A percentile compares a stretch with the other conserved stretches of the same genome.
phyloP scores from a whole-genome alignment of 495 filamentous ascomycete species.

The Penicillium alfredii region DNA sequence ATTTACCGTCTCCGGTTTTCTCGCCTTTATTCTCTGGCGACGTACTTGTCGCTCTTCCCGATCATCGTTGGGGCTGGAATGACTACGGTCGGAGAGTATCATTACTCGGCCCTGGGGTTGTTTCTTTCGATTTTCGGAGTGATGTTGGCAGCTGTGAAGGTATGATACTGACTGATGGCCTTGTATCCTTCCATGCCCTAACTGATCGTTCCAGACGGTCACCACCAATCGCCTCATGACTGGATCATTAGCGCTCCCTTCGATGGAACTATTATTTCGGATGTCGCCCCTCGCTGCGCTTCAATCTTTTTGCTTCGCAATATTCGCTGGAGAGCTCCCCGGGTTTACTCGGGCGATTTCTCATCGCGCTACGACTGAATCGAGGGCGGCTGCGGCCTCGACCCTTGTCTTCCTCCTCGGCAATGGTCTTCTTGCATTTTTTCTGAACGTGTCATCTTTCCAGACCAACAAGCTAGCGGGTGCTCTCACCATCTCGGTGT shows the following conservation, averaged over 20 bases:
- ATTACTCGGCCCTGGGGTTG: slow-evolving; percentile 9
- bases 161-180: too few species aligned
- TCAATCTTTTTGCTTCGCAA: slow-evolving; percentile 7
- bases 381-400: background rate
- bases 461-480: slow-evolving; percentile 16
- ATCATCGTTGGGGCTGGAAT: slow-evolving; percentile 15
- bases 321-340: slow-evolving; percentile 11
- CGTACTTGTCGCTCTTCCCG: slow-evolving; percentile 12
- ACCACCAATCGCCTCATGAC: slow-evolving; percentile 17
- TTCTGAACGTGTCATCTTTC: slow-evolving; percentile 14
- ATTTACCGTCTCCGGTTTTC: slow-evolving; percentile 15
- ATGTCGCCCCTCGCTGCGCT: slow-evolving; percentile 16
- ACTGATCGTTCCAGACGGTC: too few species aligned
- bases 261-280: slow-evolving; percentile 15
- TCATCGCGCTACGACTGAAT: slow-evolving; percentile 6
- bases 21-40: slow-evolving; percentile 7
- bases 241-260: slow-evolving; percentile 12
- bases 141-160: slow-evolving; percentile 13
- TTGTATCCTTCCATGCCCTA: too few species aligned
- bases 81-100: slow-evolving; percentile 14
- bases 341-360: slow-evolving; percentile 5
- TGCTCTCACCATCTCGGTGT: slow-evolving; percentile 14
- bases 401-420: slow-evolving; percentile 10
- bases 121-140: slow-evolving; percentile 11
- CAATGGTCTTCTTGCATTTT: slow-evolving; percentile 12